Base-by-base conservation (phyloP, 2,329 filamentous ascomycete genomes). In the Colletotrichum cuscutae region DNA sequence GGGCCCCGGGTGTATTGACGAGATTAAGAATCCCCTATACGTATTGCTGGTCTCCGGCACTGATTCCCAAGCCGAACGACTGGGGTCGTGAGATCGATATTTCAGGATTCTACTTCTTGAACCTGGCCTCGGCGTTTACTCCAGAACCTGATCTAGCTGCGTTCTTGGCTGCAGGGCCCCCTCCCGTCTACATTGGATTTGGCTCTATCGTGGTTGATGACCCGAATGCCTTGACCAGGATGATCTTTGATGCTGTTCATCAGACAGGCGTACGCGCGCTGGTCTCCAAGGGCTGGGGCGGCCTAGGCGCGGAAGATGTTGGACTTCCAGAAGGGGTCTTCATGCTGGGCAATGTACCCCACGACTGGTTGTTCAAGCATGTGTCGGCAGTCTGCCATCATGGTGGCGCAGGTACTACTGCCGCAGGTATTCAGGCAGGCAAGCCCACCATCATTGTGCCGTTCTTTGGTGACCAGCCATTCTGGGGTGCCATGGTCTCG, bases 261-360 rank as follows among this genome's bases (percentile, higher is more conserved):
- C 85, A 87, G 11, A 87, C 91, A 0, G 93, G 93, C 1, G 88
- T 94, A n/a, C 88, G 95, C 69, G 95, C 94, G 2, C 84, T 97
- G 1, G 92, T 97, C 1, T 96, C 94, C 0, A 95, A 96, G 78
- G 95, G 95, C 19, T 97, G 95, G 95, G 94, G 95, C 61, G 94
- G 94, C 0, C 86, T 97, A 8, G 95, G 94, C 35, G 92, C 90
- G 0, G 93, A 95, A 77, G 86, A 90, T 37, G 80, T 93, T 4
- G 89, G 88, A 1, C 82, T 95, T n/a, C 94, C 94, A 0, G 90
- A 95, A 2, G 90, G 91, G 4, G 90, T 97, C 1, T 94, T 94
- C 79, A 94, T 97, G 90, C 86, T 97, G 49, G 94, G 93, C 12
- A 97, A 96, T 77, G 91, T 92, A 57, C 95, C 95, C 1, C 95